Percentiles rank a stretch among this genome's conserved stretches.
Conservation (phyloP, 2,329 filamentous ascomycete species). For the Nectriaceae sp. region DNA sequence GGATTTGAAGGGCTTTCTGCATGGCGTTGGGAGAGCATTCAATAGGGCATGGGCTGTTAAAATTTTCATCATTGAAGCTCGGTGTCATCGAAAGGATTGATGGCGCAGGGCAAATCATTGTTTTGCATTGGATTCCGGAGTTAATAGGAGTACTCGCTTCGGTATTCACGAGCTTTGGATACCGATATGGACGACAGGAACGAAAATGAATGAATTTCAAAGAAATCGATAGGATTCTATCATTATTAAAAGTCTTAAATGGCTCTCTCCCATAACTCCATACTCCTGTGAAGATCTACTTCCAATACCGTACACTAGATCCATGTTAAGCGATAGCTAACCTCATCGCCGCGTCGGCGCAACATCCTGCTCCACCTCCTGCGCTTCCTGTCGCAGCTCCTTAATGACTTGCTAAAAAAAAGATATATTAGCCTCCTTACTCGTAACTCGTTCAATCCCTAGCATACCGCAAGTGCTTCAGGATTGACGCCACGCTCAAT, state of each 20-base stretch:
- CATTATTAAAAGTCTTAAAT: too few species aligned
- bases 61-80: too few species aligned
- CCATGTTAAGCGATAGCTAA: too few species aligned
- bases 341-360: slow-evolving; percentile 30
- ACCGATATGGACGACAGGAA: neutral
- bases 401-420: slow-evolving; percentile 56
- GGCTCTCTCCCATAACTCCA: slow-evolving; percentile 1
- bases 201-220: neutral
- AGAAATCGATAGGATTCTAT: neutral
- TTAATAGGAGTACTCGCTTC: neutral
- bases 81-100: too few species aligned
- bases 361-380: slow-evolving; percentile 47
- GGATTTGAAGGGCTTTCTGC: slow-evolving; percentile 18
- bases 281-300: neutral
- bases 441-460: neutral
- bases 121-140: neutral
- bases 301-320: neutral
- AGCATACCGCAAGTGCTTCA: slow-evolving; percentile 84
- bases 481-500: slow-evolving; percentile 98
- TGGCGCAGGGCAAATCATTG: neutral
- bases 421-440: neutral
- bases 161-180: neutral
- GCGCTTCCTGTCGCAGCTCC: slow-evolving; percentile 59
- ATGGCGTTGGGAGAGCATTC: slow-evolving; percentile 29
- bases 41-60: too few species aligned